Base-by-base conservation (phyloP, 2,329 filamentous ascomycete genomes). In the Lasiodiplodia citricola region DNA sequence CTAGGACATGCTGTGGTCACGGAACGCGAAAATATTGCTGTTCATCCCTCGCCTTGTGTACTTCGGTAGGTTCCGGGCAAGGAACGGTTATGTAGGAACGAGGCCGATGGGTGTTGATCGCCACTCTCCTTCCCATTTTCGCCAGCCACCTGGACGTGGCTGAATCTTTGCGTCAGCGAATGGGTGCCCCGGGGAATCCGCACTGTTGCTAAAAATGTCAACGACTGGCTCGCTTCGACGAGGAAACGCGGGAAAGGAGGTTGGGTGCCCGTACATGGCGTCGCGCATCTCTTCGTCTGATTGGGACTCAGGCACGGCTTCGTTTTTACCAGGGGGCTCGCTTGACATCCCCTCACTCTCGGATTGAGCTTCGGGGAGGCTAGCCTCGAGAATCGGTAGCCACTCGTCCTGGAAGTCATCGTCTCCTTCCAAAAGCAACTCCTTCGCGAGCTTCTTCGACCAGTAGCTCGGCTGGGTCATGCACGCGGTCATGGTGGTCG, bases 391-490 rank as follows among this genome's bases (percentile, higher is more conserved):
- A 13, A 83, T 50, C 11, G 75, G 74, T n/a, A 68, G 58, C 76
- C 77, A 80, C 21, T 72, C 71, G 10, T 72, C 70, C 25, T 64
- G 56, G 51, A 77, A 74, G 1, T 74, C 69, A 0, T 70, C 69
- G 28, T 75, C 73, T 0, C 69, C 71, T 1, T 62, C 38, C 35
- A 74, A 70, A 23, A 83, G 64, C 31, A 83, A 21, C 18, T 60
- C 68, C 55, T 76, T 73, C 0, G 78, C 81, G 10, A 83, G 71
- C 67, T 73, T 73, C 25, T 79, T 65, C 51, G 77, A 78, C 81
- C 80, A 83, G 37, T 71, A 70, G 8, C 76, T 76, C 0, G 80
- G 78, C 52, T 78, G 71, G 7, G 78, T 72, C 80, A 82, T 68
- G 73, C 71, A 68, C 35, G 47, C 50, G 16, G 55, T 68, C 66